A percentile compares a stretch with the other conserved stretches of the same genome.
These are phyloP conservation scores for Monosporascus sp. DNA, from an alignment of 2,329 filamentous ascomycete genomes.

Conservation along the genomic window DNA sequence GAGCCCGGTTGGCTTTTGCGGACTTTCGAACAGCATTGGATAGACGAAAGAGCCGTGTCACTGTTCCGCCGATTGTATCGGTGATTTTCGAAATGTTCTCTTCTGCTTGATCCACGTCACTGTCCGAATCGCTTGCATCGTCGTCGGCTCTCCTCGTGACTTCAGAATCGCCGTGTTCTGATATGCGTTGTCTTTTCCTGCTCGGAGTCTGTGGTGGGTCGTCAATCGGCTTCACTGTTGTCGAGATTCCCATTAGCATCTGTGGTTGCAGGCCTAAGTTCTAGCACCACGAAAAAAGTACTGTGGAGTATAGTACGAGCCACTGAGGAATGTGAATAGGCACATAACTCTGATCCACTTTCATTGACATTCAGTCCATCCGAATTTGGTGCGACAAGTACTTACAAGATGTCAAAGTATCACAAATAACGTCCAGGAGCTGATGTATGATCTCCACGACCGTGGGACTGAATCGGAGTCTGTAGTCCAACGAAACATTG, in stretches of 20 bases:
- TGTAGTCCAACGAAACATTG: conserved; percentile 26
- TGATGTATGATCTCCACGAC: conserved; percentile 21
- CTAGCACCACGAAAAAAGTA: too few relatives aligned
- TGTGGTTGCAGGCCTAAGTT: too few relatives aligned
- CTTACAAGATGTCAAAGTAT: conserved; percentile 5
- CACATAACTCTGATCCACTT: background rate
- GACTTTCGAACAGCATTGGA: conserved; percentile 23
- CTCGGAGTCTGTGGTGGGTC: conserved; percentile 14
- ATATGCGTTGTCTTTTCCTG: conserved; percentile 6
- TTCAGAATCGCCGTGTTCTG: background rate
- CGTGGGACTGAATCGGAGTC: conserved; percentile 24
- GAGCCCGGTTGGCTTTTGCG: conserved; percentile 18
- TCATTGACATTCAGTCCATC: conserved; percentile 1
- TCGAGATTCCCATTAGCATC: conserved; percentile 10
- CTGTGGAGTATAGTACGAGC: too few relatives aligned
- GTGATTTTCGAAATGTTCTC: conserved; percentile 18
- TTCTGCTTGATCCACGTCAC: conserved; percentile 15
- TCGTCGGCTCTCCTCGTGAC: conserved; percentile 6
- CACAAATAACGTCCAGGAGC: conserved; percentile 15
- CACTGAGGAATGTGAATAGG: background rate
- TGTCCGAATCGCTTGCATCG: conserved; percentile 8
- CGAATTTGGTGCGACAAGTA: conserved; percentile 2
- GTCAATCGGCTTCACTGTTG: conserved; percentile 19
- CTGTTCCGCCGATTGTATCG: conserved; percentile 18
- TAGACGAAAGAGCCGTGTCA: conserved; percentile 24